Evolutionary conservation across 2,329 filamentous ascomycete genomes (phyloP), one percentile per base, ranked within the genome.

Genomic region (Neofusicoccum kwambonambiense): DNA sequence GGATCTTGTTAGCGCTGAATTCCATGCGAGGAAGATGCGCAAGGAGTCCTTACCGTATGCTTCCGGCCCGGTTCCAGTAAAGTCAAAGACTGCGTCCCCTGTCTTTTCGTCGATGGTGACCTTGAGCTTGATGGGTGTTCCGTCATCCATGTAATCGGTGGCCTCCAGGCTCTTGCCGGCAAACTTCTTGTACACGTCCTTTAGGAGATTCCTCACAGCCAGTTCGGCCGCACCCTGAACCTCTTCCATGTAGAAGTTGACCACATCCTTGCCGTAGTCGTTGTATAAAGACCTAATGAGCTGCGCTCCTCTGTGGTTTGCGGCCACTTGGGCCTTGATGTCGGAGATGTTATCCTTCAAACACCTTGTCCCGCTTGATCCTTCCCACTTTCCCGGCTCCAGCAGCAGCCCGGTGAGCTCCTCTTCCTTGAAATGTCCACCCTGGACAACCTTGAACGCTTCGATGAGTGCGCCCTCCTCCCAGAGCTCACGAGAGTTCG

Each of bases 391-490:
- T 3, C 74, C 76, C 2, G 75, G 78, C 39, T 71, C 70, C 37
- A 50, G 4, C 4, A 78, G 72, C 1, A 75, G 70, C 13, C 71
- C 72, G 12, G 68, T 67, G 1, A 78, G 68, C 0, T 75, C 72
- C 5, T 72, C 68, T 45, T 79, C 77, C 22, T 76, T 71, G 57
- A 80, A 79, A 8, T 73, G 65, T 17, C 77, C 75, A 12, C 71
- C 70, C 8, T 73, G 42, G 17, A 70, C 67, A 17, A 71, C 61
- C 37, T 66, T 65, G 37, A 67, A 65, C 2, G 63, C 67, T 19
- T 64, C 74, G 39, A 81, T 77, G 9, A 73, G 76, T 35, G 78
- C 74, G 4, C 81, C 81, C 62, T 82, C 80, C 65, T 82, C 76
- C 77, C 78, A 82, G 3, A 82, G 68, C 66, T 77, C 73, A 7